A percentile compares a stretch with the other conserved stretches of the same genome.
Evolutionary conservation across 225 moss, liverwort and hornwort species (phyloP).

Genomic region (Marchantia polymorpha): DNA sequence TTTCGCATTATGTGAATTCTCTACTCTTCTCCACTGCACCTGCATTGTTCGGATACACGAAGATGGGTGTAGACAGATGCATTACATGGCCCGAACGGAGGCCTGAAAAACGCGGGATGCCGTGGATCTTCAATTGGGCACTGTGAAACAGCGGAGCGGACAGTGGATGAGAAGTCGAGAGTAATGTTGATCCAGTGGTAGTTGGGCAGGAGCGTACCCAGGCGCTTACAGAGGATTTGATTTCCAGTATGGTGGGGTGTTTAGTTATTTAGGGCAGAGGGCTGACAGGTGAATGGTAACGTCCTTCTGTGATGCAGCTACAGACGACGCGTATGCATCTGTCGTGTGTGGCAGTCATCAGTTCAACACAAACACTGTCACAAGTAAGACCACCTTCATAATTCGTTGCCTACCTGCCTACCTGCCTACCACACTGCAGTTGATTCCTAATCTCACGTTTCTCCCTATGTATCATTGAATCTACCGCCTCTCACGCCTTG

Average conservation of each 20-base stretch:
- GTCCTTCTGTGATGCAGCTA: slow-evolving; percentile 26
- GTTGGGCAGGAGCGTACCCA: neutral
- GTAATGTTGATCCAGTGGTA: neutral
- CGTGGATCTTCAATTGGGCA: neutral
- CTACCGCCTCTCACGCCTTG: neutral
- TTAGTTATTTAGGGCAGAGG: neutral
- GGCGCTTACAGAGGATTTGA: neutral
- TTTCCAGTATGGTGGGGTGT: neutral
- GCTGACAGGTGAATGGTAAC: slow-evolving; percentile 17
- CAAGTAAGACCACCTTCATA: slow-evolving; percentile 24
- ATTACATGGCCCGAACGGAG: neutral
- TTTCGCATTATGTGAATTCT: neutral
- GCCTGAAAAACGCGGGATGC: neutral
- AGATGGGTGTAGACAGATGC: neutral
- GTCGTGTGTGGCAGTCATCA: slow-evolving; percentile 42
- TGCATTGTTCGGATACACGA: neutral
- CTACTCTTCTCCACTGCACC: neutral
- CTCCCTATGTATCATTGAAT: neutral
- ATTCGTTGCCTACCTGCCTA: neutral
- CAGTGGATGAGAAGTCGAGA: neutral
- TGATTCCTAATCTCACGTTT: neutral
- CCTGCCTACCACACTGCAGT: neutral
- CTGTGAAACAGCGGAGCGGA: neutral
- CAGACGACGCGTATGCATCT: slow-evolving; percentile 37
- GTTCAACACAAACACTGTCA: slow-evolving; percentile 38